Evolutionary conservation across 2,329 filamentous ascomycete species (phyloP), one percentile per base, ranked within the genome.

Genomic region (Epichloe aotearoae): DNA sequence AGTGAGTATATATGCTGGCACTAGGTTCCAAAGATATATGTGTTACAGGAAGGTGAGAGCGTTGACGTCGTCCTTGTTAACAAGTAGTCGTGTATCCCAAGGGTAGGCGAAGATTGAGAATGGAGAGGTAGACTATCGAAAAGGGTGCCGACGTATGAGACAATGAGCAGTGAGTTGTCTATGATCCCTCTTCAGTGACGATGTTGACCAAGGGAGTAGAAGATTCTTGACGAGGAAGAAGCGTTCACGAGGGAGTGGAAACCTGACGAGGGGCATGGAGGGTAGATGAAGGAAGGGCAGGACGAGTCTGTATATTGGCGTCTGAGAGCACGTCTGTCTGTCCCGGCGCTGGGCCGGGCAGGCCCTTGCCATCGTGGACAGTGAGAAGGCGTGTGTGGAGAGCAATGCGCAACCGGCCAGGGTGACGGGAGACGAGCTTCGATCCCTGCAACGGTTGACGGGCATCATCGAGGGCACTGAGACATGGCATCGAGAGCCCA

Each of bases 241-340:
- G 55, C 51, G 57, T 50, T 57, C 49, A 47, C 54, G 52, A 54
- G 54, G 55, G 58, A 53, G 53, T 39, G 40, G 41, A 26, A 45
- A 39, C 20, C 46, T 47, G 56, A 52, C 47, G 59, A 62, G 62
- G 62, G 64, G 63, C 55, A 62, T 61, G 57, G 55, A 59, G 63
- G 63, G 63, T 64, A 66, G 58, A 65, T 63, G 62, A 66, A 66
- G 63, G 63, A 62, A 61, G 59, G 58, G 42, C 44, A 48, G n/a
- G 51, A 43, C 44, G 43, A 53, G 46, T 45, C 23, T 52, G 46
- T 48, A 48, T 33, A 41, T 45, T 42, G 39, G 49, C 44, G 44
- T 42, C 30, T 19, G 34, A 45, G 12, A 15, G 30, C 12, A 47
- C 30, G 59, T 56, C 53, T 57, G 56, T 56, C 56, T 53, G 20